Conservation (phyloP, 768 basidiomycete species). For the Rhodotorula sphaerocarpa region DNA sequence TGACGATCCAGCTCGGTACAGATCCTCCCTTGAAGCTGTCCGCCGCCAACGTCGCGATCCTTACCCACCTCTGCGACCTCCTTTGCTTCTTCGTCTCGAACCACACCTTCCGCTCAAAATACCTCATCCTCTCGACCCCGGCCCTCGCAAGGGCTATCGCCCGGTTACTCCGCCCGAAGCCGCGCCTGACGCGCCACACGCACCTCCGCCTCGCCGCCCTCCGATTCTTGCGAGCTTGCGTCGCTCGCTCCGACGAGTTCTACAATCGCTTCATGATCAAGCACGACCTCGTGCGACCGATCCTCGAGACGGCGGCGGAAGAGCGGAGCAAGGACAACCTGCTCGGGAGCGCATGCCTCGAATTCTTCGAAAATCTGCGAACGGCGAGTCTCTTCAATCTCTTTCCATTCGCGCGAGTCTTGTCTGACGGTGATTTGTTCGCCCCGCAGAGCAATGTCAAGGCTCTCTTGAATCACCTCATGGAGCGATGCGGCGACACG, state of each 20-base stretch:
- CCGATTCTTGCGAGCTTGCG: slow-evolving; percentile 77
- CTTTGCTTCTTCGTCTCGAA: slow-evolving; percentile 78
- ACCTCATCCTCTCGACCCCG: slow-evolving; percentile 73
- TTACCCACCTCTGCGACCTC: slow-evolving; percentile 81
- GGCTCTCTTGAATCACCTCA: slow-evolving; percentile 70
- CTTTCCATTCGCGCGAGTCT: not conserved
- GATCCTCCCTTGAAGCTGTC: slow-evolving; percentile 47
- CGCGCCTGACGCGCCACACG: slow-evolving; percentile 77
- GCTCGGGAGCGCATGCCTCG: slow-evolving; percentile 87
- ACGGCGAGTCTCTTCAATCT: slow-evolving; percentile 50
- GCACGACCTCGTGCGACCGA: slow-evolving; percentile 70
- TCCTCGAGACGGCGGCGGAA: slow-evolving; percentile 66
- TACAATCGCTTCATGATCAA: slow-evolving; percentile 71
- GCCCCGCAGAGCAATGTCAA: slow-evolving; percentile 70
- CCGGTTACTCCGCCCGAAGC: slow-evolving; percentile 61
- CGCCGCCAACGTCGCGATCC: slow-evolving; percentile 55
- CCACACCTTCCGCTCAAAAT: slow-evolving; percentile 85
- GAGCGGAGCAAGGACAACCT: slow-evolving; percentile 85
- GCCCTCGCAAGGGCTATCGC: slow-evolving; percentile 62
- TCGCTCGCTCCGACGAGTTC: slow-evolving; percentile 59
- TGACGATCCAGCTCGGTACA: not conserved
- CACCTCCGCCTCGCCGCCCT: slow-evolving; percentile 86
- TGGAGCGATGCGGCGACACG: slow-evolving; percentile 62
- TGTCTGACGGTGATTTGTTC: not conserved
- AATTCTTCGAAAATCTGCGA: slow-evolving; percentile 86